Evolutionary conservation across 257 asterid genomes (phyloP), one percentile per base, ranked within the genome.

Genomic region (Fraxinus cuspidata): DNA sequence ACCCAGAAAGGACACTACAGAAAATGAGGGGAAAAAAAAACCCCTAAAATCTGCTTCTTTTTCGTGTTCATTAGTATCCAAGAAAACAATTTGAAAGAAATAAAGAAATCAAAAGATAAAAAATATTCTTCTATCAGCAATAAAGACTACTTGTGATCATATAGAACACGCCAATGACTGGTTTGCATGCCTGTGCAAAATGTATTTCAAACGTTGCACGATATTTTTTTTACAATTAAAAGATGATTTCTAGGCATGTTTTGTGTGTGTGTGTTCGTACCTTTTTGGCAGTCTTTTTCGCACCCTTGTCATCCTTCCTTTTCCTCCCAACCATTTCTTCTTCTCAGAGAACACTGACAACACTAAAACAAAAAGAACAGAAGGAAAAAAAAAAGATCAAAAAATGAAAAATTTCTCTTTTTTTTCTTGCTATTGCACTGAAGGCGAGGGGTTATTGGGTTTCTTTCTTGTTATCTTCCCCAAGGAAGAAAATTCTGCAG

Each of bases 321-420:
- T 76, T 79, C 42, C 70, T 75, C 12, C 83, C 49, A 42, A 2
- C 85, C 87, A 84, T 84, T 34, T 65, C n/a, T 67, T 51, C 73
- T 63, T 63, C 10, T 49, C 66, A 31, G 19, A 49, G 13, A 49
- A 32, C 3, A 32, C 7, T 16, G 37, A 51, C 9, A 31, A 60
- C 34, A 66, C 29, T 27, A 5, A 2, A 29, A 42, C 35, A 76
- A 28, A 63, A 66, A 5, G 32, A 70, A 25, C 4, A 6, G 28
- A 72, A 42, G 38, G 23, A 5, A 0, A 42, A 19, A 16, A 13
- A 64, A 28, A 49, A 37, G 42, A 8, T 7, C 42, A 37, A 37
- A 37, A 37, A 37, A 7, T 37, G 11, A 37, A 37, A 37, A 7
- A 12, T 37, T 37, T 56, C 28, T 56, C 23, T 56, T 1, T 9